Conservation (phyloP, 768 basidiomycete genomes). For the Cubamyces lactineus region DNA sequence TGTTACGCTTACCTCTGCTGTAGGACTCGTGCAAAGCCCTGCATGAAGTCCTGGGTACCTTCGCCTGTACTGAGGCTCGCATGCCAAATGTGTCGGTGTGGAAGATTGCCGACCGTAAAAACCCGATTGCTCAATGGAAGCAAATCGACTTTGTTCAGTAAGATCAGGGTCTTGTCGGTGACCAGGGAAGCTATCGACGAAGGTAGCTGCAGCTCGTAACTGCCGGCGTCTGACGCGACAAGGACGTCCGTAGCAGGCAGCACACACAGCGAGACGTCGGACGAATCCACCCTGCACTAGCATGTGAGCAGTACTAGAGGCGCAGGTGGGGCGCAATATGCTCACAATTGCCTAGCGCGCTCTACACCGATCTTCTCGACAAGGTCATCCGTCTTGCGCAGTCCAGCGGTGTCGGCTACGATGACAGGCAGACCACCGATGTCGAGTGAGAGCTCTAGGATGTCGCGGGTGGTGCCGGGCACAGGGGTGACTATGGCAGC, state of each 20-base stretch:
- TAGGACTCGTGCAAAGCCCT: constrained; percentile 56
- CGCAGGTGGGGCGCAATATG: constrained; percentile 13
- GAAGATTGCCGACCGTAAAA: neutral
- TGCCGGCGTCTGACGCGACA: constrained; percentile 2
- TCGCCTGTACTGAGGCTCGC: constrained; percentile 63
- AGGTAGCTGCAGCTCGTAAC: constrained; percentile 42
- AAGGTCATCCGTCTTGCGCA: constrained; percentile 66
- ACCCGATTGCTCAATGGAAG: constrained; percentile 21
- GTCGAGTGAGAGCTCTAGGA: constrained; percentile 83
- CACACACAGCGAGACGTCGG: constrained; percentile 81
- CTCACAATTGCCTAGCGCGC: constrained; percentile 70
- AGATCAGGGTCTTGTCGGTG: constrained; percentile 58
- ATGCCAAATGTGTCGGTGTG: constrained; percentile 48
- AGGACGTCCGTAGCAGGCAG: constrained; percentile 64
- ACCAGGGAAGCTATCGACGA: constrained; percentile 48
- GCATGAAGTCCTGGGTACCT: constrained; percentile 62
- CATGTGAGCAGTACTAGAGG: neutral
- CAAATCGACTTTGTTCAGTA: constrained; percentile 83
- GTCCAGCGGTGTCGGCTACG: constrained; percentile 85
- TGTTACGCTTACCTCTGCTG: constrained; percentile 47
- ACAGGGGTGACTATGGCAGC: constrained; percentile 89
- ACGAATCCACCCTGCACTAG: constrained; percentile 56
- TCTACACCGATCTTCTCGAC: constrained; percentile 85
- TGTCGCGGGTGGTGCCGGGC: constrained; percentile 89
- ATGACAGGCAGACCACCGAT: constrained; percentile 85